Conservation (phyloP, 2,329 filamentous ascomycete genomes). For the Trichophyton mentagrophytes region DNA sequence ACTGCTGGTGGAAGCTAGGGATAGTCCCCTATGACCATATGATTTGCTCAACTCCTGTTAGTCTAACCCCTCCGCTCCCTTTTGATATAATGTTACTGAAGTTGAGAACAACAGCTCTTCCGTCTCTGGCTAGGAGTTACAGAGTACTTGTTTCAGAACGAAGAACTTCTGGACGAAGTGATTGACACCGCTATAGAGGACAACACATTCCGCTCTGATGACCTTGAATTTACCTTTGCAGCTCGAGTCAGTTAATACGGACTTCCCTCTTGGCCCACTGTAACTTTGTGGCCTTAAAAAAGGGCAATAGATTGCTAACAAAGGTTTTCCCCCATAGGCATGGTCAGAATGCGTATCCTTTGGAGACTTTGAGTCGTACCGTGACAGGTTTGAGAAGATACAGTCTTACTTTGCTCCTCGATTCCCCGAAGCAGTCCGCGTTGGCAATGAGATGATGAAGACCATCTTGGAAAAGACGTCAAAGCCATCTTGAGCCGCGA, state of each 20-base stretch:
- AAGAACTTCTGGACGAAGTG: constrained; percentile 66
- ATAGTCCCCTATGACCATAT: constrained; percentile 98
- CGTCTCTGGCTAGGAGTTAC: constrained; percentile 94
- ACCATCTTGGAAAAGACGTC: constrained; percentile 73
- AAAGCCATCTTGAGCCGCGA: constrained; percentile 8
- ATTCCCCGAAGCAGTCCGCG: constrained; percentile 71
- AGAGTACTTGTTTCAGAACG: constrained; percentile 84
- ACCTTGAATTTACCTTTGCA: constrained; percentile 95
- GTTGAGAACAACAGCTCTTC: constrained; percentile 49
- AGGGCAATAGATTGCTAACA: not conserved
- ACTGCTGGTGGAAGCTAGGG: constrained; percentile 88
- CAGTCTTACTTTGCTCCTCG: constrained; percentile 84
- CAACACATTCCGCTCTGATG: constrained; percentile 83
- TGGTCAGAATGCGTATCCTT: constrained; percentile 91
- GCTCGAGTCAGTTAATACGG: constrained; percentile 46
- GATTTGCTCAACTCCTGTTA: constrained; percentile 87
- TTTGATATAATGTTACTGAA: not conserved
- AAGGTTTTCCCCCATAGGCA: constrained; percentile 36
- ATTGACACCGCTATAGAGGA: constrained; percentile 79
- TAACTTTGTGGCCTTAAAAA: not conserved
- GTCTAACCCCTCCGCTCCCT: constrained; percentile 18
- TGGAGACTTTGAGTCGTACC: constrained; percentile 85
- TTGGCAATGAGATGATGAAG: constrained; percentile 96
- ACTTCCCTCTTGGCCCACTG: not conserved
- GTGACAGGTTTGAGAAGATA: constrained; percentile 79